Conservation (phyloP, 371 early-diverging fungal genomes). For the Rhizopus arrhizus region DNA sequence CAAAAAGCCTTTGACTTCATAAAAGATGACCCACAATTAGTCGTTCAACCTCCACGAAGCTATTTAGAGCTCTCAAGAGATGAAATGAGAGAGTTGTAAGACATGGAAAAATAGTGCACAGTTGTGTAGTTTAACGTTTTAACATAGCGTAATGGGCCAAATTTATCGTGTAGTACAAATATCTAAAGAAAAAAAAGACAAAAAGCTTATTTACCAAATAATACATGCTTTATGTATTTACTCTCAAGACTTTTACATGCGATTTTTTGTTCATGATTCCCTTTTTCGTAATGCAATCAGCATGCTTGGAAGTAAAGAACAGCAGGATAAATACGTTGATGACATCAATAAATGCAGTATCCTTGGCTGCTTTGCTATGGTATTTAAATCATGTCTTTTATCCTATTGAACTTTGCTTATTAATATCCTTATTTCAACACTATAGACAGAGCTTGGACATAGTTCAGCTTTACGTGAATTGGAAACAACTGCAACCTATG, state of each 20-base stretch:
- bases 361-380: constrained; percentile 75
- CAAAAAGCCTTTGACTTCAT: constrained; percentile 54
- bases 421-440: constrained; percentile 12
- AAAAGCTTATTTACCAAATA: constrained; percentile 18
- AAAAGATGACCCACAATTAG: constrained; percentile 60
- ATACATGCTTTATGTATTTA: constrained; percentile 38
- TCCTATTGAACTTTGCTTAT: background rate
- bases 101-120: constrained; percentile 1
- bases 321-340: constrained; percentile 57
- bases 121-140: background rate
- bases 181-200: constrained; percentile 15
- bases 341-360: constrained; percentile 55
- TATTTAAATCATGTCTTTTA: constrained; percentile 22
- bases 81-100: constrained; percentile 66
- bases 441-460: constrained; percentile 69
- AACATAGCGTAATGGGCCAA: constrained; percentile 59
- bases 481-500: constrained; percentile 88
- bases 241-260: constrained; percentile 67
- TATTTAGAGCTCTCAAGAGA: constrained; percentile 59
- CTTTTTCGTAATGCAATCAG: constrained; percentile 60
- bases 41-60: constrained; percentile 55
- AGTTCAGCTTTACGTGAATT: constrained; percentile 87
- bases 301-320: constrained; percentile 64
- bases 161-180: constrained; percentile 48
- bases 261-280: constrained; percentile 61